Conservation (phyloP, 129 eudicot species). For the Scalesia atractyloides region DNA sequence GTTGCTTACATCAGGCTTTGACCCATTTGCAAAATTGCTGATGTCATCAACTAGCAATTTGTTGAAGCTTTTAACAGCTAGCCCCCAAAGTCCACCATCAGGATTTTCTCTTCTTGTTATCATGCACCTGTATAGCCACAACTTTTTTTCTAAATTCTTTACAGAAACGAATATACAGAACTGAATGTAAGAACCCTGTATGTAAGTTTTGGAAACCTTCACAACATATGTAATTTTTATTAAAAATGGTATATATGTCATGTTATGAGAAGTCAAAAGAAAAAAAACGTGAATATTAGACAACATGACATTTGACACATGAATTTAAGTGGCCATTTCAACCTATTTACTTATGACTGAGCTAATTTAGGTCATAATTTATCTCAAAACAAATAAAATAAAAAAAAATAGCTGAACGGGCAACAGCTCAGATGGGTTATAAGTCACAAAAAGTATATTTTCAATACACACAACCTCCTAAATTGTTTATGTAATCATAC, state of each 20-base stretch:
- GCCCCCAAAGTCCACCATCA: constrained; percentile 91
- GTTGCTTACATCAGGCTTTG: constrained; percentile 29
- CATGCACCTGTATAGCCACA: constrained; percentile 76
- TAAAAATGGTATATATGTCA: neutral
- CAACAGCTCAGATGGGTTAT: constrained; percentile 9
- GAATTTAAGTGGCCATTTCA: neutral
- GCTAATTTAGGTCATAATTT: neutral
- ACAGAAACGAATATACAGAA: neutral
- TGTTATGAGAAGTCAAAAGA: neutral
- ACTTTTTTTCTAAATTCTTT: constrained; percentile 3
- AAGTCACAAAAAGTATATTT: neutral
- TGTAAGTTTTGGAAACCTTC: constrained; percentile 4
- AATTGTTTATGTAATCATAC: neutral
- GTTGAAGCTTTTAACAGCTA: constrained; percentile 93
- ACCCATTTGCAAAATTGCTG: constrained; percentile 32
- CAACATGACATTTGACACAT: neutral
- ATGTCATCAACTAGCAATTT: constrained; percentile 66
- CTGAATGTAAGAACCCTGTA: constrained; percentile 1
- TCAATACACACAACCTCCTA: neutral
- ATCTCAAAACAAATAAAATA: constrained; percentile 4
- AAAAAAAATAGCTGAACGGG: neutral
- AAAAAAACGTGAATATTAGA: neutral
- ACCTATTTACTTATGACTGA: neutral
- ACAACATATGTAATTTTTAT: neutral
- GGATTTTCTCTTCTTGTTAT: constrained; percentile 94